Percentiles rank a stretch among this genome's conserved stretches.
Evolutionary conservation across 1,139 yeast genomes (phyloP).

Genomic region (Hansenula anomala): DNA sequence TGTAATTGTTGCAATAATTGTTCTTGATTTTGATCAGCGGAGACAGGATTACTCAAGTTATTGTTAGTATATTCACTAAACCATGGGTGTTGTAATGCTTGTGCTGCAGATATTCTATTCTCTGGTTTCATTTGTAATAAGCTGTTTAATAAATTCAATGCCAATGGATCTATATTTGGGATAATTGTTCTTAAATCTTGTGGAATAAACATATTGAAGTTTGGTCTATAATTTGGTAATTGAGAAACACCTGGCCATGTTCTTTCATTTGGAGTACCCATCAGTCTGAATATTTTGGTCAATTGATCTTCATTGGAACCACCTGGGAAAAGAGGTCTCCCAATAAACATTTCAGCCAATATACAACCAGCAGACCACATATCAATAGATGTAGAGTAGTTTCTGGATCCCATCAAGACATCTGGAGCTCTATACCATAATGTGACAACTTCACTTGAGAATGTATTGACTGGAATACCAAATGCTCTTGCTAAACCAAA

Average conservation of each 20-base stretch:
- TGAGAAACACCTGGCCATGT: conserved; percentile 94
- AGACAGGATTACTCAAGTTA: conserved; percentile 3
- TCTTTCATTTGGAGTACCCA: conserved; percentile 96
- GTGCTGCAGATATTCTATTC: conserved; percentile 83
- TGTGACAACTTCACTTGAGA: conserved; percentile 95
- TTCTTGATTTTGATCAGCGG: neutral
- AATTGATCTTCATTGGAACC: conserved; percentile 94
- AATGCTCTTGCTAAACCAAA: conserved; percentile 97
- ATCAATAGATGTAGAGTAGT: conserved; percentile 93
- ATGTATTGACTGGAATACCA: conserved; percentile 97
- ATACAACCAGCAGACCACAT: conserved; percentile 99
- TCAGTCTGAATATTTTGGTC: conserved; percentile 77
- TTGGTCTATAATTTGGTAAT: conserved; percentile 78
- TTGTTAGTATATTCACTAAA: conserved; percentile 61
- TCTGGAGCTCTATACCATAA: conserved; percentile 99
- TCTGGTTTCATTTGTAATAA: conserved; percentile 92
- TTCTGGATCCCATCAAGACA: conserved; percentile 89
- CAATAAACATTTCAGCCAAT: conserved; percentile 96
- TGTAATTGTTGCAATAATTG: conserved; percentile 3
- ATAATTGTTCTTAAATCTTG: conserved; percentile 78
- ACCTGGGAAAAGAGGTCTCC: conserved; percentile 96
- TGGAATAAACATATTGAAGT: conserved; percentile 74
- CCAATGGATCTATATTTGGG: conserved; percentile 75
- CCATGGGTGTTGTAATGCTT: conserved; percentile 94
- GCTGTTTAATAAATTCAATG: conserved; percentile 71